Evolutionary conservation across 768 basidiomycete genomes (phyloP), one percentile per base, ranked within the genome.

Genomic region (Agaricus blazei): DNA sequence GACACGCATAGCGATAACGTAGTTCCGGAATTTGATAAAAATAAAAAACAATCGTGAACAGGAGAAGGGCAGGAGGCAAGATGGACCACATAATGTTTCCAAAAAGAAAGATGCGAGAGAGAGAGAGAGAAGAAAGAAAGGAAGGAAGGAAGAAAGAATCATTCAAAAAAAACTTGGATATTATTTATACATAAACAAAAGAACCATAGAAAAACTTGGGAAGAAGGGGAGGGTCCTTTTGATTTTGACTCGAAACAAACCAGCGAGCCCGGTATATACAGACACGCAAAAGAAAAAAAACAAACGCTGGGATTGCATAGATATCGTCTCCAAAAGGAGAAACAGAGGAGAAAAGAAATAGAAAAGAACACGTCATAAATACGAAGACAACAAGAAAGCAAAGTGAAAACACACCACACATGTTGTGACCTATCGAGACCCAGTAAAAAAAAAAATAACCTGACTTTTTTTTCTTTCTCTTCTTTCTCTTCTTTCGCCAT

Each of bases 1-100:
- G 19, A 19, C 19, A 19, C 19, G 45, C 42, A 52, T 52, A 52
- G 44, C 31, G 52, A 52, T 52, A 52, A 52, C 45, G 44, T 52
- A 50, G 37, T 37, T 31, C 48, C 31, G 9, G 23, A 34, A 19
- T 19, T 19, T 12, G 49, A 45, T 52, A 45, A 52, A 23, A 29
- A 40, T n/a, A 36, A 48, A 36, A 40, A 19, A 54, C 48, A 40
- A 34, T 19, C 1, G 19, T 19, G 19, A 19, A 19, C 19, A 48
- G 24, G 54, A 9, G 48, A 34, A 48, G 11, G 46, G 11, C 19
- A 41, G 40, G n/a, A 40, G 14, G 37, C 27, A 45, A 47, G 34
- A 6, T 26, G 44, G 24, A 29, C 31, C 47, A 46, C 44, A 54
- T 54, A 47, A 46, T 52, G 40, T 41, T 36, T 28, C 44, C 11